phyloP scores from a whole-genome alignment of 2,329 filamentous ascomycete species.

The Cladosporium sp. region DNA sequence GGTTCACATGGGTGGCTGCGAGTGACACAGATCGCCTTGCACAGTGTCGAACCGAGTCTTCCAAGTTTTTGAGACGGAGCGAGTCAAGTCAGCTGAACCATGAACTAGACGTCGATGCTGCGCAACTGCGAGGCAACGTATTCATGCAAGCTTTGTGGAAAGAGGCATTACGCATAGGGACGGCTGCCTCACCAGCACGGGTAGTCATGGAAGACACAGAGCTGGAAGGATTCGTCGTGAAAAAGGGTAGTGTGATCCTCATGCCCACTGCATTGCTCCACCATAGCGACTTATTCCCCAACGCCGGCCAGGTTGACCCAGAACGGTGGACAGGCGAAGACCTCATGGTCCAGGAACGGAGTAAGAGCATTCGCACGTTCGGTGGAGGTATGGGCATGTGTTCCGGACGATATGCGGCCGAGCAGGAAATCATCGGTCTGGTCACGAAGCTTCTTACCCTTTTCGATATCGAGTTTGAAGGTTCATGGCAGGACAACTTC shows the following conservation, averaged over 20 bases:
- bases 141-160: conserved; percentile 13
- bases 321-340: conserved; percentile 6
- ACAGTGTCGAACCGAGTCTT: neutral
- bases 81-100: neutral
- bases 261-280: conserved; percentile 11
- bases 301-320: neutral
- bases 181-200: conserved; percentile 10
- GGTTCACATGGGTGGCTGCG: conserved; percentile 11
- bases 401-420: conserved; percentile 10
- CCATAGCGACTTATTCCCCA: conserved; percentile 8
- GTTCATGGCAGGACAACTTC: neutral
- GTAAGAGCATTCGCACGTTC: conserved; percentile 8
- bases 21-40: conserved; percentile 6
- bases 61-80: neutral
- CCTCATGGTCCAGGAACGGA: neutral
- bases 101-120: neutral
- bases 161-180: conserved; percentile 11
- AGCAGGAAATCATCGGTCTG: conserved; percentile 13
- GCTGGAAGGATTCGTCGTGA: conserved; percentile 10
- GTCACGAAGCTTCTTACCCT: conserved; percentile 9
- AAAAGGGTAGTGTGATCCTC: conserved; percentile 9
- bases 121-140: neutral
- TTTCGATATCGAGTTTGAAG: conserved; percentile 13
- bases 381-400: conserved; percentile 14
- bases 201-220: conserved; percentile 14